Conservation (phyloP, 108 stramenopile species). For the Parietichytrium sp. region DNA sequence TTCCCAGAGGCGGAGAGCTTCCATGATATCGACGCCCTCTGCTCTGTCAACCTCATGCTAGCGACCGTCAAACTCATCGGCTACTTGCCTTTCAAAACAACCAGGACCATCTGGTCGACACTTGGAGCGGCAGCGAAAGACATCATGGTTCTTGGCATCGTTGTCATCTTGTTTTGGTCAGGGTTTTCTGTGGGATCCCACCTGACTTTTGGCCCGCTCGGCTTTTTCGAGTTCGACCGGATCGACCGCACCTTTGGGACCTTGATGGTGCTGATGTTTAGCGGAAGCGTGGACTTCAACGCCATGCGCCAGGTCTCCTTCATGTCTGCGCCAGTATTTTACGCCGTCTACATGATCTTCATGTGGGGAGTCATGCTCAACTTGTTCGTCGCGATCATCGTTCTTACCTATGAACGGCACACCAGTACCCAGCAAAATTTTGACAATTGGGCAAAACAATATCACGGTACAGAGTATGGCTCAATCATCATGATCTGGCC, state of each 20-base stretch:
- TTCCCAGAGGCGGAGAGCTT: not conserved
- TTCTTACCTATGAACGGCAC: not conserved
- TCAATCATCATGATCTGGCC: constrained; percentile 10
- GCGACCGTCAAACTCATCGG: constrained; percentile 17
- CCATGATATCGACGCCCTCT: not conserved
- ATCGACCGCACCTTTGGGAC: constrained; percentile 38
- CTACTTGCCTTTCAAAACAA: constrained; percentile 24
- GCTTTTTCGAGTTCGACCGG: constrained; percentile 10
- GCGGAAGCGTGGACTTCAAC: not conserved
- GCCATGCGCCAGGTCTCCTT: constrained; percentile 34
- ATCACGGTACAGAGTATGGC: not conserved
- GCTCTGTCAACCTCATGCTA: constrained; percentile 8
- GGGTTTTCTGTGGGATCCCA: constrained; percentile 27
- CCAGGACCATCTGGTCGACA: constrained; percentile 10
- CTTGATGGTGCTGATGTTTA: constrained; percentile 28
- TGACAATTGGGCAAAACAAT: not conserved
- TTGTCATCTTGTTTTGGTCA: constrained; percentile 1
- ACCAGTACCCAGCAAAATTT: not conserved
- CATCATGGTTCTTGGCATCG: not conserved
- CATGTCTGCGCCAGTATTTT: constrained; percentile 16
- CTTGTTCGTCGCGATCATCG: constrained; percentile 10
- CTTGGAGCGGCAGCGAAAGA: constrained; percentile 18
- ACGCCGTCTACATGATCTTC: constrained; percentile 37
- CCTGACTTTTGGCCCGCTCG: constrained; percentile 27
- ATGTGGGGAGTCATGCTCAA: constrained; percentile 40